These are phyloP conservation scores for Rozella allomycis DNA, from an alignment of 371 early-diverging fungal genomes.

Conservation along the genomic window DNA sequence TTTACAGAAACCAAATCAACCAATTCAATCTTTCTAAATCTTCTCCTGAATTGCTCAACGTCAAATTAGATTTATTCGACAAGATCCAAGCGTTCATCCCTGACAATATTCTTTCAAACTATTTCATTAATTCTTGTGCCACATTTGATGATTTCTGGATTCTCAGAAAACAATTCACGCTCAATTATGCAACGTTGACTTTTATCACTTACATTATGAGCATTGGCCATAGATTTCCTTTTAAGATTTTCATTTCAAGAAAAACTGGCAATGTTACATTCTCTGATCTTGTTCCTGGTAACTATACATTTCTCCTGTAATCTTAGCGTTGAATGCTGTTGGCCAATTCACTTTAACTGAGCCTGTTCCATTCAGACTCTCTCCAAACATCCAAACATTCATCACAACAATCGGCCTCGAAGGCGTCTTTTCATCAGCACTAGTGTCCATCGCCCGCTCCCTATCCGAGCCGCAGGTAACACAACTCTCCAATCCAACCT, in stretches of 20 bases:
- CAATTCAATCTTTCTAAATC: constrained; percentile 5
- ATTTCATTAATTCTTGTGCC: constrained; percentile 29
- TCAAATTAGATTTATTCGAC: constrained; percentile 56
- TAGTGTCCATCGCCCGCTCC: constrained; percentile 55
- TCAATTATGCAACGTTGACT: constrained; percentile 61
- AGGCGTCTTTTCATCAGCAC: constrained; percentile 55
- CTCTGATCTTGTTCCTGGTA: constrained; percentile 49
- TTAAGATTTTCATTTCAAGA: constrained; percentile 63
- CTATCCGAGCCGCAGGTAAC: constrained; percentile 42
- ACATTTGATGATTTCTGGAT: constrained; percentile 72
- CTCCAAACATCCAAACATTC: constrained; percentile 84
- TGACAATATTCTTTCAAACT: constrained; percentile 45
- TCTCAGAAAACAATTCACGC: constrained; percentile 71
- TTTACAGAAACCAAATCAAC: constrained; percentile 39
- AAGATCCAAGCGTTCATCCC: constrained; percentile 47
- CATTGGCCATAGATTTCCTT: constrained; percentile 61
- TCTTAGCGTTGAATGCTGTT: neutral
- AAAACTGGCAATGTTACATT: constrained; percentile 57
- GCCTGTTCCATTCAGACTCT: constrained; percentile 86
- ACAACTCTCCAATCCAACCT: constrained; percentile 1
- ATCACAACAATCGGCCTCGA: constrained; percentile 77
- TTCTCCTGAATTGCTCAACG: constrained; percentile 33
- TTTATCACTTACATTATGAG: constrained; percentile 75
- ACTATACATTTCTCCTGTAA: constrained; percentile 2
- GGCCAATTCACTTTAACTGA: constrained; percentile 27